Evolutionary conservation across 495 filamentous ascomycete genomes (phyloP).

Genomic region (Pyrenula aspistea): DNA sequence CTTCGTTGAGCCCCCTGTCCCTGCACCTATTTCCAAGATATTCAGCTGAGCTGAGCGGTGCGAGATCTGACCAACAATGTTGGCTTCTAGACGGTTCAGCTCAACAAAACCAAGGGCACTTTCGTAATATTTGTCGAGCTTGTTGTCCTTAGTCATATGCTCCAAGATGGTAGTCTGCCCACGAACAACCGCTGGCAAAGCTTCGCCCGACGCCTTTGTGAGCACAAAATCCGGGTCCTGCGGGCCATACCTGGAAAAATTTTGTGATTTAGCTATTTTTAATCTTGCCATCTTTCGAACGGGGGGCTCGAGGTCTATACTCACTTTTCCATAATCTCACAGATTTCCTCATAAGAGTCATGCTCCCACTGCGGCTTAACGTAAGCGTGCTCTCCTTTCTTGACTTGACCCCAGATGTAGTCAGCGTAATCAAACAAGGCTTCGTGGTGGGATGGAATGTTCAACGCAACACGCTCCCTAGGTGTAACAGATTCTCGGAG

Average conservation of each 20-base stretch:
- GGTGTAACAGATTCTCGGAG: background rate
- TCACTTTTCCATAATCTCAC: too few species aligned
- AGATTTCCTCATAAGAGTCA: too few species aligned
- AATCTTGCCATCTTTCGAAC: too few species aligned
- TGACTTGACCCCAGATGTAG: too few species aligned
- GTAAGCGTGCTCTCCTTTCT: too few species aligned
- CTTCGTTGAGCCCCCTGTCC: background rate
- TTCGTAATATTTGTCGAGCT: slow-evolving; percentile 23
- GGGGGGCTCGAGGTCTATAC: too few species aligned
- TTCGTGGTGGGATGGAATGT: too few species aligned
- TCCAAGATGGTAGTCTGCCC: slow-evolving; percentile 26
- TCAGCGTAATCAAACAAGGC: too few species aligned
- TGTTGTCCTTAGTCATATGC: slow-evolving; percentile 19
- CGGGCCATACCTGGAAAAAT: too few species aligned
- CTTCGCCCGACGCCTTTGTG: slow-evolving; percentile 17
- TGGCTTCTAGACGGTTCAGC: slow-evolving; percentile 5
- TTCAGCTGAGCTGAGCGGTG: background rate
- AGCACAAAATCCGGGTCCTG: slow-evolving; percentile 12
- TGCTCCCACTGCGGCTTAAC: too few species aligned
- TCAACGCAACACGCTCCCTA: too few species aligned
- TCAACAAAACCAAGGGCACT: slow-evolving; percentile 11
- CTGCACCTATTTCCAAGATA: slow-evolving; percentile 5
- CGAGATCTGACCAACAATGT: slow-evolving; percentile 13
- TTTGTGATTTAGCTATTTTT: too few species aligned
- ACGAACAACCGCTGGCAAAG: slow-evolving; percentile 21